Evolutionary conservation across 2,329 filamentous ascomycete genomes (phyloP), one percentile per base, ranked within the genome.

Genomic region (Fusarium sp.): DNA sequence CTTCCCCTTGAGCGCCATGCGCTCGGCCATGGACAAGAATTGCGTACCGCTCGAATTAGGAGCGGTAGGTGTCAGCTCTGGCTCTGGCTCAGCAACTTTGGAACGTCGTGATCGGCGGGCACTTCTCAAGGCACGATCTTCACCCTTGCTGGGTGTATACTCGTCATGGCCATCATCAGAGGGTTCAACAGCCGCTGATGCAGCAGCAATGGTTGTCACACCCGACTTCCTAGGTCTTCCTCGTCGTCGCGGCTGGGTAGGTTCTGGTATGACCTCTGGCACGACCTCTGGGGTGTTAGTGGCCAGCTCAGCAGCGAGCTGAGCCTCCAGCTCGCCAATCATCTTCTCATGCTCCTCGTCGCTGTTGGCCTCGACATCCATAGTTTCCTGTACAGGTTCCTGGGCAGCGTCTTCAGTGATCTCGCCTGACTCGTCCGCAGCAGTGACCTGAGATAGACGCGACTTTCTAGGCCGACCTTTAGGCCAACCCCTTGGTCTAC

Each of bases 11-110:
- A 89, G 81, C 37, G 85, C 87, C 84, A 90, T 87, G n/a, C 88
- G 85, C 74, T 91, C 89, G 41, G 86, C 85, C 86, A 91, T 87
- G 7, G 89, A 90, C 82, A 91, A 83, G 57, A 87, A 85, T 13
- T 82, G 80, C 77, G 77, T 70, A 39, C 68, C 52, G 6, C 66
- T 70, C 18, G 78, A 65, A 14, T 66, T 48, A 14, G 61, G 48
- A 14, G 43, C 67, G 16, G 60, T 61, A 14, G 34, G 59, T 25
- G n/a, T 70, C 41, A 23, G 66, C 45, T 10, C 66, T 32, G 35
- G 63, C 50, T 63, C 50, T 25, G 66, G 39, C 25, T 65, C 37
- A 65, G 62, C 43, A 41, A 61, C 58, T 16, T 76, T 76, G 14
- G 75, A 77, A 57, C 66, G 71, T 43, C 74, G 74, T 43, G 79